Percentiles rank a stretch among this genome's conserved stretches.
Evolutionary conservation across 2,329 filamentous ascomycete genomes (phyloP).

Genomic region (Nothomitra cinnamomea): DNA sequence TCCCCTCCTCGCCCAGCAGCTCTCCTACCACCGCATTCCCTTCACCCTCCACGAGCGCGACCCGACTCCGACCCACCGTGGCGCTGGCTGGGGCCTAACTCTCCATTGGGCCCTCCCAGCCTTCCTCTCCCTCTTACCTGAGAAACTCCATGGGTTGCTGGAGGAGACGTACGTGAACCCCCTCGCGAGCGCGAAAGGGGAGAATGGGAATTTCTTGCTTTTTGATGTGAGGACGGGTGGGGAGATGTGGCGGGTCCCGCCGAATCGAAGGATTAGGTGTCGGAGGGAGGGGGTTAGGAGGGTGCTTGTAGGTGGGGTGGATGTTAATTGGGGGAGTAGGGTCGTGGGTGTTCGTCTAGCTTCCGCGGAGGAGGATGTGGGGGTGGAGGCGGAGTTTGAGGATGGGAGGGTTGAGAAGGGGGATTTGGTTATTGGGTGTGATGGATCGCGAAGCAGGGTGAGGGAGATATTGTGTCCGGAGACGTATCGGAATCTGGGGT

Average conservation of each 20-base stretch:
- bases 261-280: constrained; percentile 28
- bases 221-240: constrained; percentile 37
- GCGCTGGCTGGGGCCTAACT: constrained; percentile 44
- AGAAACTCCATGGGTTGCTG: constrained; percentile 27
- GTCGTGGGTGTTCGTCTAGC: constrained; percentile 14
- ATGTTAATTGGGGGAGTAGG: constrained; percentile 25
- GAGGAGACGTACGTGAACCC: constrained; percentile 36
- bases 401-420: constrained; percentile 28
- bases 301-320: constrained; percentile 28
- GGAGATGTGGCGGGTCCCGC: constrained; percentile 7
- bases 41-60: constrained; percentile 42
- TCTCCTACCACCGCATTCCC: constrained; percentile 19
- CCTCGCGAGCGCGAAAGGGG: constrained; percentile 29
- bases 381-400: constrained; percentile 28
- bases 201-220: constrained; percentile 34
- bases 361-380: constrained; percentile 16
- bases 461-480: constrained; percentile 20
- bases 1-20: constrained; percentile 2
- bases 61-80: constrained; percentile 28
- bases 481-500: constrained; percentile 17
- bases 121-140: constrained; percentile 34
- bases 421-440: constrained; percentile 31
- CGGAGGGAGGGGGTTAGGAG: constrained; percentile 29
- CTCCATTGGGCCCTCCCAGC: constrained; percentile 43
- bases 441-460: constrained; percentile 30